Evolutionary conservation across 2,329 filamentous ascomycete genomes (phyloP).

Genomic region (Cadophora malorum): DNA sequence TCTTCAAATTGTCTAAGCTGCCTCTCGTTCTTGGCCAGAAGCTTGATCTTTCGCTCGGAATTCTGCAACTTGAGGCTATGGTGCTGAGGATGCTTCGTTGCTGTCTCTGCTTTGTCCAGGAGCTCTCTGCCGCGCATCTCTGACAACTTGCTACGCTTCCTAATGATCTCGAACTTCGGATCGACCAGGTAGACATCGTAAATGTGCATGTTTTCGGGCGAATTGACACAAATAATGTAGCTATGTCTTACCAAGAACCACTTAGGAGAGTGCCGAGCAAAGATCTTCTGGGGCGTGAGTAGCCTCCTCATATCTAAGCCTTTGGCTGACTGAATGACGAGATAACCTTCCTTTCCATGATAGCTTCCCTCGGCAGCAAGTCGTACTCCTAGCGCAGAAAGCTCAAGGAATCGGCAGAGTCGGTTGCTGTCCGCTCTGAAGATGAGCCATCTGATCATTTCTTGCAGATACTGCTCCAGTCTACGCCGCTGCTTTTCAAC

Average conservation of each 20-base stretch:
- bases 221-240: constrained; percentile 98
- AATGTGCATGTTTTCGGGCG: constrained; percentile 97
- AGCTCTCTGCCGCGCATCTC: constrained; percentile 65
- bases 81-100: constrained; percentile 62
- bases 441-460: constrained; percentile 96
- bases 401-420: constrained; percentile 92
- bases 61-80: constrained; percentile 90
- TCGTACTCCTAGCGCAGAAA: constrained; percentile 91
- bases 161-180: constrained; percentile 80
- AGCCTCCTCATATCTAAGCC: constrained; percentile 85
- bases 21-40: constrained; percentile 89
- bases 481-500: constrained; percentile 83
- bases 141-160: constrained; percentile 67
- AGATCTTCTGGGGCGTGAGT: constrained; percentile 78
- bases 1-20: constrained; percentile 92
- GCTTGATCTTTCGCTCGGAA: constrained; percentile 87
- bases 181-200: constrained; percentile 99
- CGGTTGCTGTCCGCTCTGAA: constrained; percentile 96
- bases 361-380: constrained; percentile 95
- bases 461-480: constrained; percentile 87
- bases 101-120: constrained; percentile 50
- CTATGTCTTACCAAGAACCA: constrained; percentile 99
- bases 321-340: constrained; percentile 91
- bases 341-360: constrained; percentile 94
- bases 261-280: constrained; percentile 84